Conservation (phyloP, 495 filamentous ascomycete genomes). For the Xylaria venustula region DNA sequence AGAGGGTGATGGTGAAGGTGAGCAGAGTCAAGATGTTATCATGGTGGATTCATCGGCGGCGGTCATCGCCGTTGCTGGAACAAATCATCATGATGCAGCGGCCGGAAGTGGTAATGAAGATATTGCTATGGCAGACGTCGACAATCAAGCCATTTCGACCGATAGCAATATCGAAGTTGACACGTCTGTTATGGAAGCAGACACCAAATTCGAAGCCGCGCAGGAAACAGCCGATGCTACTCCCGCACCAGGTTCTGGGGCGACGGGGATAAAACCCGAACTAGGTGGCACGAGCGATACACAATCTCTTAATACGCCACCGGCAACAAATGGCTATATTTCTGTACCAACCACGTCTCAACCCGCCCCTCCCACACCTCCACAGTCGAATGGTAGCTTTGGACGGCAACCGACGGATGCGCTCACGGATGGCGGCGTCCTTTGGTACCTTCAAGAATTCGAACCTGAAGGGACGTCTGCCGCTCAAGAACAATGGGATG, state of each 20-base stretch:
- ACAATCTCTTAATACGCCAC: slow-evolving; percentile 39
- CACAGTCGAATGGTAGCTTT: slow-evolving; percentile 49
- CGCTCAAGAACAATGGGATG: slow-evolving; percentile 72
- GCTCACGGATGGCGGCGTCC: slow-evolving; percentile 70
- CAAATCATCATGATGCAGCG: slow-evolving; percentile 26
- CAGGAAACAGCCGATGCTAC: slow-evolving; percentile 23
- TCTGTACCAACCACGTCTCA: slow-evolving; percentile 29
- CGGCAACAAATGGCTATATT: slow-evolving; percentile 35
- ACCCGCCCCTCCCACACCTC: slow-evolving; percentile 42
- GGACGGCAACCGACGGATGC: slow-evolving; percentile 45
- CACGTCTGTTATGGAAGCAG: slow-evolving; percentile 31
- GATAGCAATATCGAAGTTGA: slow-evolving; percentile 43
- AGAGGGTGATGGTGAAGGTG: slow-evolving; percentile 26
- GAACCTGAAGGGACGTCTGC: slow-evolving; percentile 71
- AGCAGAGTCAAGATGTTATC: slow-evolving; percentile 39
- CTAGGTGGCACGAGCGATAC: slow-evolving; percentile 26
- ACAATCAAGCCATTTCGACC: slow-evolving; percentile 20
- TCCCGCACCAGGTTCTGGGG: slow-evolving; percentile 15
- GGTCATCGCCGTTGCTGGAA: slow-evolving; percentile 42
- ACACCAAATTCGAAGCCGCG: slow-evolving; percentile 33
- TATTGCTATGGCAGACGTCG: slow-evolving; percentile 21
- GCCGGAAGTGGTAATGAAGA: slow-evolving; percentile 22
- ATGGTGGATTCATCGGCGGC: slow-evolving; percentile 46
- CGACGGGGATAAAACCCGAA: slow-evolving; percentile 16
- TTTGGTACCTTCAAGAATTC: slow-evolving; percentile 86